Evolutionary conservation across 148 eudicot species (phyloP).

Genomic region (Chenopodium quinoa): DNA sequence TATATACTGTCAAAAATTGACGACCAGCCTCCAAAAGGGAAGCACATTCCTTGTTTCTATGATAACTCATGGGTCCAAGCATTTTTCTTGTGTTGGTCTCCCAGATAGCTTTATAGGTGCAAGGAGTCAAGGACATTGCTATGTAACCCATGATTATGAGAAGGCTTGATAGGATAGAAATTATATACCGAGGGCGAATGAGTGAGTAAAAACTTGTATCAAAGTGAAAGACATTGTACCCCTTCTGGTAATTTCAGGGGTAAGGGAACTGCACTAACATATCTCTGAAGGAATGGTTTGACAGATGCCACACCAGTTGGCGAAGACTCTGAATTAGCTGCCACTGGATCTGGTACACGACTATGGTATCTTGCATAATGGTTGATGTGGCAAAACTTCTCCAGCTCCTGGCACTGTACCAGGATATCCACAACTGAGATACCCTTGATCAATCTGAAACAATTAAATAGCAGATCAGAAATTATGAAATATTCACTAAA

Average conservation of each 20-base stretch:
- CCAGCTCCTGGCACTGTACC: conserved; percentile 50
- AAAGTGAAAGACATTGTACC: conserved; percentile 49
- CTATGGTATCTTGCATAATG: conserved; percentile 59
- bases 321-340: conserved; percentile 31
- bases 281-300: conserved; percentile 37
- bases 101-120: background rate
- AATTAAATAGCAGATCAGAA: background rate
- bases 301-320: conserved; percentile 22
- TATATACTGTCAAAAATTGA: conserved; percentile 8
- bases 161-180: background rate
- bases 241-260: conserved; percentile 44
- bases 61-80: background rate
- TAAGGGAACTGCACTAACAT: conserved; percentile 44
- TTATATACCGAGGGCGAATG: background rate
- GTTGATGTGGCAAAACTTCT: conserved; percentile 49
- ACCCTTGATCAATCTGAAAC: conserved; percentile 40
- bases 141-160: background rate
- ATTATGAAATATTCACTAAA: background rate
- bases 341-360: conserved; percentile 21
- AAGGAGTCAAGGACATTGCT: background rate
- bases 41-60: conserved; percentile 6
- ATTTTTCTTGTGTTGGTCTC: conserved; percentile 2
- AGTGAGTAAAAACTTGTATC: conserved; percentile 17
- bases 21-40: conserved; percentile 1
- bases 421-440: conserved; percentile 36